phyloP scores from a whole-genome alignment of 371 early-diverging fungal genomes.

The Mortierella sp. region DNA sequence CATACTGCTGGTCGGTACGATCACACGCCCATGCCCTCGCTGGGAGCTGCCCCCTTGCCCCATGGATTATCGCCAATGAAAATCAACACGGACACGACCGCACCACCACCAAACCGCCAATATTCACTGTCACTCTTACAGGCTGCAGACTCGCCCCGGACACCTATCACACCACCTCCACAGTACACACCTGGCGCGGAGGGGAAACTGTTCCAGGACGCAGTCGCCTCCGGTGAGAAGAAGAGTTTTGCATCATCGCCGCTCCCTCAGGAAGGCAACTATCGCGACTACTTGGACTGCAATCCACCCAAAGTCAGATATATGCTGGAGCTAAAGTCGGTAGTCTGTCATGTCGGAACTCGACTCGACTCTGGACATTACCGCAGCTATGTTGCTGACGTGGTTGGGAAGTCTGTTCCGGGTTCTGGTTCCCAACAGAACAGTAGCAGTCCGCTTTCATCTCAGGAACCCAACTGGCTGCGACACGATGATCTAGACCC shows the following conservation, averaged over 20 bases:
- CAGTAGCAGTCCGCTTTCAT: not conserved
- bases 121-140: conserved; percentile 44
- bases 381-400: conserved; percentile 60
- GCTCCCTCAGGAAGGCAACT: conserved; percentile 7
- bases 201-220: conserved; percentile 1
- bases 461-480: conserved; percentile 53
- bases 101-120: conserved; percentile 18
- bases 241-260: conserved; percentile 29
- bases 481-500: conserved; percentile 54
- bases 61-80: conserved; percentile 16
- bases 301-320: conserved; percentile 55
- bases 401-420: conserved; percentile 7
- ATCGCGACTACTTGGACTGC: conserved; percentile 35
- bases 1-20: too few species aligned
- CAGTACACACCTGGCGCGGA: conserved; percentile 30
- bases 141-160: conserved; percentile 23
- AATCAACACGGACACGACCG: conserved; percentile 41
- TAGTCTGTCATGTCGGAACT: conserved; percentile 65
- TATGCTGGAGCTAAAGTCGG: conserved; percentile 63
- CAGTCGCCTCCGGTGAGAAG: conserved; percentile 16
- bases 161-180: conserved; percentile 49
- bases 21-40: too few species aligned
- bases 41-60: too few species aligned
- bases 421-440: not conserved
- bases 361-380: conserved; percentile 67